Evolutionary conservation across 225 moss, liverwort and hornwort species (phyloP).

Genomic region (Marchantia polymorpha): DNA sequence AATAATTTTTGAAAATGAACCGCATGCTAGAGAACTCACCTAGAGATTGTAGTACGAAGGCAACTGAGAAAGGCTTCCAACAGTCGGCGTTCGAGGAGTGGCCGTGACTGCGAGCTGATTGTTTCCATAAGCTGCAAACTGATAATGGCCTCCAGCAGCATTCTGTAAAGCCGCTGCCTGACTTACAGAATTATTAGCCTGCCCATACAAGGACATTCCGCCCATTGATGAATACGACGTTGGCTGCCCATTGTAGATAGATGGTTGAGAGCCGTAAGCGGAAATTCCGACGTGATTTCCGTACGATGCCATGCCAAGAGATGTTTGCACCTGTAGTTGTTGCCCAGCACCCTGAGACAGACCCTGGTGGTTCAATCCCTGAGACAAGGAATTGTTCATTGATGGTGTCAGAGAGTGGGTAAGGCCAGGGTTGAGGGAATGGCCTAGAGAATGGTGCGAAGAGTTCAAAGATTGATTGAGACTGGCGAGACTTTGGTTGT

Average conservation of each 20-base stretch:
- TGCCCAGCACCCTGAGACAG: conserved; percentile 45
- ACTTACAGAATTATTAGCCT: conserved; percentile 65
- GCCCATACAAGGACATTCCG: conserved; percentile 76
- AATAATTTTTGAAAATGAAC: not conserved
- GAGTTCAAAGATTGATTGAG: conserved; percentile 69
- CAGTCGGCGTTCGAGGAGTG: conserved; percentile 70
- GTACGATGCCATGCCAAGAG: conserved; percentile 79
- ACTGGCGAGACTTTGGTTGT: conserved; percentile 65
- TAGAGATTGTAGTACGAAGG: conserved; percentile 81
- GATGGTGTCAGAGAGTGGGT: conserved; percentile 67
- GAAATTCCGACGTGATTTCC: conserved; percentile 84
- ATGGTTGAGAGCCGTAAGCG: conserved; percentile 67
- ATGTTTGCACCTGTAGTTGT: conserved; percentile 66
- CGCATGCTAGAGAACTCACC: conserved; percentile 36
- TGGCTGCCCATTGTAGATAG: conserved; percentile 72
- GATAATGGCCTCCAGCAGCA: conserved; percentile 75
- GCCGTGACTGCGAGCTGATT: conserved; percentile 69
- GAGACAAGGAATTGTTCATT: conserved; percentile 49
- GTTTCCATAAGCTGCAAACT: conserved; percentile 80
- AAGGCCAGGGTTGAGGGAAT: conserved; percentile 62
- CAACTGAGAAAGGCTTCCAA: conserved; percentile 63
- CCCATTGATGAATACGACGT: conserved; percentile 72
- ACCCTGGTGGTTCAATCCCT: conserved; percentile 45
- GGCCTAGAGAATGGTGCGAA: conserved; percentile 62
- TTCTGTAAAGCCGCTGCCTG: conserved; percentile 85